These are phyloP conservation scores for Tuber microsphaerosporum DNA, from an alignment of 495 filamentous ascomycete genomes.

Conservation along the genomic window DNA sequence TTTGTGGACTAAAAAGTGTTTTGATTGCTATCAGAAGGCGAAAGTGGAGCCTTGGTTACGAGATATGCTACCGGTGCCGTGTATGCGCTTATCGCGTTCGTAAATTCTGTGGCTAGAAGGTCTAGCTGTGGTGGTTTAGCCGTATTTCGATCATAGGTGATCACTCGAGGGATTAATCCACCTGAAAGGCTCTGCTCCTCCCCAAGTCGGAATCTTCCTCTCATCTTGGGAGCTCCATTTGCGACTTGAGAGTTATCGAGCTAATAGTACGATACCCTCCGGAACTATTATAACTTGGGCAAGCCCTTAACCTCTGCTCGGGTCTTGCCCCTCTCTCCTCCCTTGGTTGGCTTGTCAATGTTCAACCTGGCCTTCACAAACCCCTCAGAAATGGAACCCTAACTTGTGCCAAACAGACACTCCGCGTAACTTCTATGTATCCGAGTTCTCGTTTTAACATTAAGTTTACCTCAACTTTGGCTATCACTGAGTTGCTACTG, in stretches of 20 bases:
- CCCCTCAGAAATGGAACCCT: background rate
- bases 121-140: background rate
- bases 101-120: background rate
- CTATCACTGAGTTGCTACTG: background rate
- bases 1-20: background rate
- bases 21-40: background rate
- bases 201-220: background rate
- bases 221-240: background rate
- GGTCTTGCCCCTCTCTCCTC: background rate
- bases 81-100: background rate
- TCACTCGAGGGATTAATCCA: background rate
- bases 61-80: background rate
- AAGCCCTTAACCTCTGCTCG: too few species aligned
- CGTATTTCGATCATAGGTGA: background rate
- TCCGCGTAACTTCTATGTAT: background rate
- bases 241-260: background rate
- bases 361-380: background rate
- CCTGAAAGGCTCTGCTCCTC: too few species aligned
- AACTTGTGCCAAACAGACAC: background rate
- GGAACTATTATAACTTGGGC: background rate
- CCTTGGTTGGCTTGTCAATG: background rate
- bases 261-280: background rate
- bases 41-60: background rate
- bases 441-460: background rate
- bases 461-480: background rate